Base-by-base conservation (phyloP, 179 eudicot genomes). In the Silene vulgaris region DNA sequence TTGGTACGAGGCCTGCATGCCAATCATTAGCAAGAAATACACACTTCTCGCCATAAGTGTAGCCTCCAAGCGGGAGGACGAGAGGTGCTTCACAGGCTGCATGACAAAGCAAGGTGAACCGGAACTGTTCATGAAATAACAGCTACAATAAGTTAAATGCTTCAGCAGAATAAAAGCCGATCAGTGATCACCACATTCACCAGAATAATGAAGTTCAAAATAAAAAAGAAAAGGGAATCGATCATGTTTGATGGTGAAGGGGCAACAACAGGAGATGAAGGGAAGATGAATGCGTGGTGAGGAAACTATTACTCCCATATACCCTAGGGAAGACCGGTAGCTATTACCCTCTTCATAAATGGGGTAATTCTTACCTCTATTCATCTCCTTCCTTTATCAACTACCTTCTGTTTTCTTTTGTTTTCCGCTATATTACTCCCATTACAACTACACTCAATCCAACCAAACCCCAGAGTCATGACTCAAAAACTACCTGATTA, bases 1-100 rank as follows among this genome's bases (percentile, higher is more conserved):
- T 90, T 35, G 97, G 92, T 70, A 95, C 96, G 61, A 92, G 87
- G 80, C 96, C 88, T 40, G 99, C 97, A 82, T 95, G 97, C 97
- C 99, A 95, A 80, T 95, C 99, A 75, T 92, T 95, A 17, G 87
- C 99, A 48, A 95, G 85, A 88, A 94, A 95, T 81, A 92, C 21
- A 62, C 90, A 92, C 74, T 92, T 92, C 73, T 90, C 91, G 65
- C 97, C 98, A 64, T 90, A 94, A 60, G 92, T 94, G 82, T 73
- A 94, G 32, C 97, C 98, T 74, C 99, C 99, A 30, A 96, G 77
- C 12, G 99, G 98, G 83, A 96, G 99, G 78, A 96, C 93, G 78
- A 96, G 84, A 32, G 99, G 99, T 75, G 99, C 99, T 84, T 96
- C 99, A 77, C 98, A 93, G 5, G 99, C 99, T 74, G 97, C 99